Base-by-base conservation (phyloP, 805 yeast genomes). In the Wickerhamiella siamensis region DNA sequence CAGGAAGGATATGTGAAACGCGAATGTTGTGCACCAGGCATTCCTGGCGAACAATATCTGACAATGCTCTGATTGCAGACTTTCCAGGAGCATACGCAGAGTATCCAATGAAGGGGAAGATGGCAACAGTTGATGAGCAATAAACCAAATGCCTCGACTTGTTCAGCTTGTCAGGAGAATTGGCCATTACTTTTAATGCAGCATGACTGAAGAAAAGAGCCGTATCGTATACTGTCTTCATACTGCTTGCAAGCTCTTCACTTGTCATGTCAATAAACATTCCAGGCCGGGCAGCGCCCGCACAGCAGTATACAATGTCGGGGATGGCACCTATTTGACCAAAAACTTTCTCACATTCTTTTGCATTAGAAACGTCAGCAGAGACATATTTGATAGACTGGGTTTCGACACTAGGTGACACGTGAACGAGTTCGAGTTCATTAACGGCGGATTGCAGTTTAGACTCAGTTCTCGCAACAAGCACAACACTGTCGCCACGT, bases 61-160 rank as follows among this genome's bases (percentile, higher is more conserved):
- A 77, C 12, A 91, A 63, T 0, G 94, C 65, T 52, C 82, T 70
- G 14, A 88, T 58, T 0, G 95, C 94, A 0, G 83, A 79, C 57
- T 91, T 91, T 49, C 77, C 60, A 1, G 99, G 98, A 0, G 91
- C 87, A 56, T 91, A 91, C 52, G 83, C 88, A 0, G 77, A 71
- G 57, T 91, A 91, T 0, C 99, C 99, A 35, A 84, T 81, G 54
- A 88, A 79, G 4, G 95, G 84, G 64, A 74, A 88, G 49, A 79
- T 75, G 2, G 93, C 86, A 8, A 79, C 74, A 3, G 77, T 81
- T 2, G 95, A 83, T 0, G 95, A 81, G 52, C 71, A 78, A 46
- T 67, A 71, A 19, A 75, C 74, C 50, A 75, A 69, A 53, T 69
- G 79, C 43, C 77, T 72, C 47, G 55, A 47, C 24, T 47, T 36